phyloP scores from a whole-genome alignment of 768 basidiomycete genomes.

The Tephrocybe sp. region DNA sequence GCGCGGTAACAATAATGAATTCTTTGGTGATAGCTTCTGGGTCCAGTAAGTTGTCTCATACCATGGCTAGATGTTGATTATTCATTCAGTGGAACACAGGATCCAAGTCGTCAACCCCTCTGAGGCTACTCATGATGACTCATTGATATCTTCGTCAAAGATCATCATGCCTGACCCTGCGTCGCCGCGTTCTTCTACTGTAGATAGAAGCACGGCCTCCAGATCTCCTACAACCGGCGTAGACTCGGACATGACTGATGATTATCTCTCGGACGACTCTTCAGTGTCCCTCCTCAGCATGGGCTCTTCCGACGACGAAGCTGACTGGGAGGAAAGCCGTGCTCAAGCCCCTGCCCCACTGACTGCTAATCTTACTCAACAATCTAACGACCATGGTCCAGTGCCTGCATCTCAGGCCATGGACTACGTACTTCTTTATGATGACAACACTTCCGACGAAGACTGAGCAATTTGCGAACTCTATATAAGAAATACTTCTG shows the following conservation, averaged over 20 bases:
- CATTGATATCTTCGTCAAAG: conserved; percentile 65
- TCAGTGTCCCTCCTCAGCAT: conserved; percentile 61
- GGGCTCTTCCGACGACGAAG: conserved; percentile 54
- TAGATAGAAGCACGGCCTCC: background rate
- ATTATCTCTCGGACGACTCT: conserved; percentile 41
- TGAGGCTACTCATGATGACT: conserved; percentile 36
- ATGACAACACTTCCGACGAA: conserved; percentile 57
- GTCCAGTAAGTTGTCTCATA: conserved; percentile 55
- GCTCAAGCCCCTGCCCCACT: conserved; percentile 21
- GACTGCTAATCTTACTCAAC: conserved; percentile 21
- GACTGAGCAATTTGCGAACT: conserved; percentile 24
- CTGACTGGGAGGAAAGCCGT: conserved; percentile 59
- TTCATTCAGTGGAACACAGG: conserved; percentile 30
- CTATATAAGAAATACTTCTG: background rate
- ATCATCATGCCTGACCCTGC: conserved; percentile 61
- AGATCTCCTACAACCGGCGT: conserved; percentile 24
- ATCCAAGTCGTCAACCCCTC: conserved; percentile 63
- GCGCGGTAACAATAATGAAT: conserved; percentile 49
- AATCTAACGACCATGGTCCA: conserved; percentile 24
- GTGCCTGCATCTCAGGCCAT: conserved; percentile 29
- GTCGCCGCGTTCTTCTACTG: conserved; percentile 4
- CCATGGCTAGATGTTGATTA: conserved; percentile 2
- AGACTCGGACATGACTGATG: conserved; percentile 26
- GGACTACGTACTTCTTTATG: conserved; percentile 75
- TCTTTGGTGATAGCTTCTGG: conserved; percentile 78